These are phyloP conservation scores for Ascochyta lentis DNA, from an alignment of 2,329 filamentous ascomycete species.

Conservation along the genomic window DNA sequence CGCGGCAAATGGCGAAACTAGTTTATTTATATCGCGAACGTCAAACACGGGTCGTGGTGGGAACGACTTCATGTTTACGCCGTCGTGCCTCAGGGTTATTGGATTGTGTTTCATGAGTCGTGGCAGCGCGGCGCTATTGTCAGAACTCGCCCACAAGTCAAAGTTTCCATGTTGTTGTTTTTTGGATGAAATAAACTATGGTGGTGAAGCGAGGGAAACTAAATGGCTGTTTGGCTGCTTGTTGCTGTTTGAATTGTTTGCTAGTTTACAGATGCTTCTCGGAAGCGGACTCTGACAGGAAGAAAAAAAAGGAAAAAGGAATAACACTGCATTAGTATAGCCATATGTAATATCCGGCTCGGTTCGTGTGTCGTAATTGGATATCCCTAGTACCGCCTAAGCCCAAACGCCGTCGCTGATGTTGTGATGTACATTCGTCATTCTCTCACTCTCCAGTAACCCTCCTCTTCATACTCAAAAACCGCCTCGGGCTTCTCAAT, in stretches of 20 bases:
- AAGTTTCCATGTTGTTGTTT: neutral
- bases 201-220: too few relatives aligned
- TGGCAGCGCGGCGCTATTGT: slow-evolving; percentile 5
- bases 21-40: slow-evolving; percentile 2
- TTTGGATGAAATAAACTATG: too few relatives aligned
- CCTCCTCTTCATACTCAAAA: slow-evolving; percentile 29
- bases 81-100: slow-evolving; percentile 3
- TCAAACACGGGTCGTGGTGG: slow-evolving; percentile 1
- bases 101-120: slow-evolving; percentile 4
- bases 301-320: neutral
- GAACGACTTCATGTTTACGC: neutral
- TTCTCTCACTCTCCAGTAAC: slow-evolving; percentile 5
- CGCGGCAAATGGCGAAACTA: neutral
- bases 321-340: neutral
- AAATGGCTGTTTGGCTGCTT: neutral
- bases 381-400: neutral
- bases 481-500: slow-evolving; percentile 24
- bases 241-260: neutral
- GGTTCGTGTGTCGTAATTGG: too few relatives aligned
- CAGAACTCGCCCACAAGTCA: slow-evolving; percentile 2
- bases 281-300: neutral
- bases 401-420: slow-evolving; percentile 12
- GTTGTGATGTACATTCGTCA: neutral
- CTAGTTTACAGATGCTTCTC: neutral
- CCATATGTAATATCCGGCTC: neutral